These are phyloP conservation scores for Cinnamomum micranthum DNA, from an alignment of 164 flowering plant genomes.

Conservation along the genomic window DNA sequence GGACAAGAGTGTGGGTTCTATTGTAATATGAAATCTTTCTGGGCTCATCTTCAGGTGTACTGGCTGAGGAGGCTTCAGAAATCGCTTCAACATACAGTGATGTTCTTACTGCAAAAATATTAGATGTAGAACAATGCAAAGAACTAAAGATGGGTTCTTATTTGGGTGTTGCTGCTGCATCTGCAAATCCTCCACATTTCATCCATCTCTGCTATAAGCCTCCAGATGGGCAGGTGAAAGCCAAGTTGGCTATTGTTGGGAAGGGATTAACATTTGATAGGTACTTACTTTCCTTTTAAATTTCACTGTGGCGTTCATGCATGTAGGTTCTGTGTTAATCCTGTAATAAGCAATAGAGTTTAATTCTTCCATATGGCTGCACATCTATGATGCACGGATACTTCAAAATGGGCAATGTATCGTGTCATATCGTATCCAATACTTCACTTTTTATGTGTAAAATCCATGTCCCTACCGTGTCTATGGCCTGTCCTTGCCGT, in stretches of 20 bases:
- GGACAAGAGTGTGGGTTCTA: not conserved
- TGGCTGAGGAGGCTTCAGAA: slow-evolving; percentile 86
- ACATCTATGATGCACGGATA: not conserved
- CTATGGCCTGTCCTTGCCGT: no score
- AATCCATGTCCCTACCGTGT: no score
- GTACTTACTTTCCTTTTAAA: slow-evolving; percentile 26
- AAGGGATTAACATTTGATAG: slow-evolving; percentile 99
- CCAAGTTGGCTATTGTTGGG: slow-evolving; percentile 82
- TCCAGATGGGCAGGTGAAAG: slow-evolving; percentile 56
- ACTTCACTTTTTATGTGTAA: no score
- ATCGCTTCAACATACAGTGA: slow-evolving; percentile 73
- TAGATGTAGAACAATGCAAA: slow-evolving; percentile 77
- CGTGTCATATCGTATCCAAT: no score
- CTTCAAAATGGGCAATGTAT: no score
- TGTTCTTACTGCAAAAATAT: slow-evolving; percentile 73
- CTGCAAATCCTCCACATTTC: slow-evolving; percentile 86
- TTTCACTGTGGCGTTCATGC: not conserved
- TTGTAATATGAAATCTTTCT: not conserved
- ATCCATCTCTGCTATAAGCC: slow-evolving; percentile 92
- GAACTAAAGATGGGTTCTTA: slow-evolving; percentile 98
- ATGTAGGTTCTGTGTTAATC: not conserved
- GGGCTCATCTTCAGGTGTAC: slow-evolving; percentile 41
- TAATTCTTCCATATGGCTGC: no score
- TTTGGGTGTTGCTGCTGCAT: slow-evolving; percentile 94
- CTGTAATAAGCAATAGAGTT: not conserved